phyloP scores from a whole-genome alignment of 352 stramenopile genomes.

The Phytophthora tentaculata region DNA sequence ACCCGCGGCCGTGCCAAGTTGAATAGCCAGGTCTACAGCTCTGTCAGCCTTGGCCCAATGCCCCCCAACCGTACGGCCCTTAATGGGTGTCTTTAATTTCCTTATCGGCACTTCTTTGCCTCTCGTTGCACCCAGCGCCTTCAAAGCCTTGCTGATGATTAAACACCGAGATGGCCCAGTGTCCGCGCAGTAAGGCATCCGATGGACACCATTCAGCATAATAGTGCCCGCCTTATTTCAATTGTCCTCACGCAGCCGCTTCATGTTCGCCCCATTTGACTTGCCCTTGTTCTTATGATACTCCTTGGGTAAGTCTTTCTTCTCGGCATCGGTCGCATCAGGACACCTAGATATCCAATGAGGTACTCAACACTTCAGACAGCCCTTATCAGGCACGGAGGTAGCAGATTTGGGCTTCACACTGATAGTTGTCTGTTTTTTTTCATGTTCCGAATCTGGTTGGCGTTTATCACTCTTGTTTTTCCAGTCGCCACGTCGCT shows the following conservation, averaged over 20 bases:
- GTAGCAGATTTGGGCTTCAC: not conserved
- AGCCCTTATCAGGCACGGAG: not conserved
- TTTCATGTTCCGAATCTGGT: too few species aligned
- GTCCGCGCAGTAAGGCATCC: constrained; percentile 6
- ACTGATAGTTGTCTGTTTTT: not conserved
- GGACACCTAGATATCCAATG: constrained; percentile 10
- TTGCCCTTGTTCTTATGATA: constrained; percentile 8
- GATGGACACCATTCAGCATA: constrained; percentile 15
- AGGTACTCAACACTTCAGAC: constrained; percentile 8
- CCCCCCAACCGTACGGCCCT: constrained; percentile 8
- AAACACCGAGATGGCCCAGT: constrained; percentile 3
- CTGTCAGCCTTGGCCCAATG: constrained; percentile 8
- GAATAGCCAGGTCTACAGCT: constrained; percentile 5
- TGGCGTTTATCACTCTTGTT: too few species aligned
- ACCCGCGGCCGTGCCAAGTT: not conserved
- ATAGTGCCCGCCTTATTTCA: constrained; percentile 14
- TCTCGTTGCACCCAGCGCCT: too few species aligned
- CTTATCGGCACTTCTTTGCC: not conserved
- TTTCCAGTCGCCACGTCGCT: too few species aligned
- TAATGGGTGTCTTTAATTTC: not conserved
- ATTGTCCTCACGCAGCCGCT: constrained; percentile 9
- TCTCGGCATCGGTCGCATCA: not conserved
- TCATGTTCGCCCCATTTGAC: constrained; percentile 7
- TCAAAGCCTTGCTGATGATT: too few species aligned
- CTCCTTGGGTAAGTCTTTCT: constrained; percentile 4